Evolutionary conservation across 2,329 filamentous ascomycete species (phyloP), one percentile per base, ranked within the genome.

Genomic region (Aspergillus awamori): DNA sequence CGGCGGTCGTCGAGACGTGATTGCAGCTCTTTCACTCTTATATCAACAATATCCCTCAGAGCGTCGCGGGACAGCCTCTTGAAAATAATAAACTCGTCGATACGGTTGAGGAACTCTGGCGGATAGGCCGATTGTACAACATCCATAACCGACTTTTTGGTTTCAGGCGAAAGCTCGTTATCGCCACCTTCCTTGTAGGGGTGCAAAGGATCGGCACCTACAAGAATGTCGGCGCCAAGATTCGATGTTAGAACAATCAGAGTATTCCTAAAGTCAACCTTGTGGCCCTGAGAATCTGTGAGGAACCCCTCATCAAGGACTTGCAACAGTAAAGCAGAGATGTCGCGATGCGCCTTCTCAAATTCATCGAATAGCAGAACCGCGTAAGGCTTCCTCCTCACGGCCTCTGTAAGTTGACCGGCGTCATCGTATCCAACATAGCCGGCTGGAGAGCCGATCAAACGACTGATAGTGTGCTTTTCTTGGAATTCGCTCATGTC

Each of bases 401-500:
- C 93, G 4, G 94, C 93, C 79, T 99, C 95, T 0, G 95, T 98
- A 10, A 99, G 84, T 77, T 98, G 95, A 0, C 95, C 95, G 4
- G 94, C 93, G 72, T 98, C 95, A 51, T 99, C 95, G 72, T 98
- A 98, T 8, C 95, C 95, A 26, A 98, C 91, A 72, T 98, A 98
- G 22, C 94, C 94, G 5, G 95, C 94, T 0, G 95, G 95, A 3
- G 91, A 90, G 48, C 95, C 95, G 67, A 98, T 97, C 33, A 98
- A 85, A 17, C 94, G 86, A 28, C 92, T 96, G 59, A 98, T 91
- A 3, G 95, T 98, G 74, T 98, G 94, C 77, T 96, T 97, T 74
- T 98, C 95, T 73, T 96, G 93, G 75, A 97, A 98, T 73, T 99
- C 95, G 69, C 88, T 92, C 95, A 98, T 98, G 77, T 98, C 95